Evolutionary conservation across 768 basidiomycete genomes (phyloP).

Genomic region (Leucogyrophana mollusca): DNA sequence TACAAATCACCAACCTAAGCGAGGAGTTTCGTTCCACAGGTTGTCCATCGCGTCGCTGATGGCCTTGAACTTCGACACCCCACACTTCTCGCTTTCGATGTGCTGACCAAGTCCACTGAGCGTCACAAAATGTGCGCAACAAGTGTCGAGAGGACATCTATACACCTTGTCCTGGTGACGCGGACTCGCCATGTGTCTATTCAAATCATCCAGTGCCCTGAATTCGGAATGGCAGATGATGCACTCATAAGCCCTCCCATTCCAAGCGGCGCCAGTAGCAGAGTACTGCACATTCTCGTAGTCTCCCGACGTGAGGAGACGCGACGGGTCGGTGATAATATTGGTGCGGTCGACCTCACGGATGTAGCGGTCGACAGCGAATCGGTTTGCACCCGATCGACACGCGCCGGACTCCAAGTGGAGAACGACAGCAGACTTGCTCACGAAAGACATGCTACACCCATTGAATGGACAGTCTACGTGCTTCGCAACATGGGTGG

Average conservation of each 20-base stretch:
- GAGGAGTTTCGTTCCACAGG: slow-evolving; percentile 20
- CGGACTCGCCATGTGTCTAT: slow-evolving; percentile 66
- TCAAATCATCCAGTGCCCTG: slow-evolving; percentile 42
- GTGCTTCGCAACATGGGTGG: slow-evolving; percentile 40
- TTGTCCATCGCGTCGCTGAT: slow-evolving; percentile 39
- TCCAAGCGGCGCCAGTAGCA: slow-evolving; percentile 42
- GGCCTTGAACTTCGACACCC: slow-evolving; percentile 45
- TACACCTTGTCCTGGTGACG: slow-evolving; percentile 53
- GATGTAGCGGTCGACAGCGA: slow-evolving; percentile 34
- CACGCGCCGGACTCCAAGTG: slow-evolving; percentile 67
- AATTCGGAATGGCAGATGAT: slow-evolving; percentile 54
- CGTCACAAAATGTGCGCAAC: slow-evolving; percentile 42
- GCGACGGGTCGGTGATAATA: slow-evolving; percentile 54
- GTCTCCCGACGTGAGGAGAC: slow-evolving; percentile 39
- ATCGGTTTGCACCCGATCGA: slow-evolving; percentile 44
- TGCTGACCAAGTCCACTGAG: slow-evolving; percentile 64
- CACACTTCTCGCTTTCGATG: slow-evolving; percentile 63
- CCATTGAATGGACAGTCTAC: slow-evolving; percentile 38
- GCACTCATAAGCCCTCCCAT: slow-evolving; percentile 54
- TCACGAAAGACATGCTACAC: slow-evolving; percentile 50
- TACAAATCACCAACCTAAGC: slow-evolving; percentile 5
- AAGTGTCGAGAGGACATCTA: slow-evolving; percentile 49
- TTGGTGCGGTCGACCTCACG: slow-evolving; percentile 42
- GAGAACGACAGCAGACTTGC: slow-evolving; percentile 51
- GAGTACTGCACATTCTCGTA: not conserved